Conservation (phyloP, 129 eudicot species). For the Artemisia annua region DNA sequence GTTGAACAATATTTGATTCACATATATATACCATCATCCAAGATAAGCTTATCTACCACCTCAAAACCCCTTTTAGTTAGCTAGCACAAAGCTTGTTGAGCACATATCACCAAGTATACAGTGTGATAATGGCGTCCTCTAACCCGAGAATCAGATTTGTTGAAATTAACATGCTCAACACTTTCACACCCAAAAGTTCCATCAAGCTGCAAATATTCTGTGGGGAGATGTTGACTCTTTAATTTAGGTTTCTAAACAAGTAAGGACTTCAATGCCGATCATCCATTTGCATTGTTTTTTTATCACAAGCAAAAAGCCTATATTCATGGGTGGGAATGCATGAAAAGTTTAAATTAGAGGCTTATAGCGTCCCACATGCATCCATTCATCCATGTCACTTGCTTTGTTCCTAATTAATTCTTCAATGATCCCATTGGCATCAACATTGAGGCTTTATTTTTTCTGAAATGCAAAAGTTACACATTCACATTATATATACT, state of each 20-base stretch:
- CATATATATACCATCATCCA: background rate
- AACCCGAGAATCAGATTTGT: conserved; percentile 15
- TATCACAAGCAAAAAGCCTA: conserved; percentile 42
- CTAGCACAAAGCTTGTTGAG: conserved; percentile 19
- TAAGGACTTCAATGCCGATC: conserved; percentile 31
- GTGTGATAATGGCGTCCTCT: conserved; percentile 1
- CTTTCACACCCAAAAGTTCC: conserved; percentile 19
- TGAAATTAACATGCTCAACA: conserved; percentile 4
- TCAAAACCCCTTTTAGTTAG: background rate
- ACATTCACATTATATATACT: background rate
- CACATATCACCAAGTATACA: conserved; percentile 8
- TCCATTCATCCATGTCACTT: conserved; percentile 33
- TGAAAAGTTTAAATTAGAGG: conserved; percentile 42
- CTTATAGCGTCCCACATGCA: conserved; percentile 32
- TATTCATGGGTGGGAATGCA: conserved; percentile 50
- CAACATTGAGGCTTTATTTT: background rate
- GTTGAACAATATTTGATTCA: background rate
- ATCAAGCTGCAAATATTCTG: conserved; percentile 24
- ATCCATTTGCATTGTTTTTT: conserved; percentile 27
- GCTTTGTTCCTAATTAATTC: conserved; percentile 25
- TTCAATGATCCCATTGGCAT: conserved; percentile 29
- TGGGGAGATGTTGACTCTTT: conserved; percentile 13
- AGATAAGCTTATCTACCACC: background rate
- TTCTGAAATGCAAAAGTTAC: background rate
- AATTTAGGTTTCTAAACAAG: conserved; percentile 15